Evolutionary conservation across 768 basidiomycete genomes (phyloP).

Genomic region (Russula virescens): DNA sequence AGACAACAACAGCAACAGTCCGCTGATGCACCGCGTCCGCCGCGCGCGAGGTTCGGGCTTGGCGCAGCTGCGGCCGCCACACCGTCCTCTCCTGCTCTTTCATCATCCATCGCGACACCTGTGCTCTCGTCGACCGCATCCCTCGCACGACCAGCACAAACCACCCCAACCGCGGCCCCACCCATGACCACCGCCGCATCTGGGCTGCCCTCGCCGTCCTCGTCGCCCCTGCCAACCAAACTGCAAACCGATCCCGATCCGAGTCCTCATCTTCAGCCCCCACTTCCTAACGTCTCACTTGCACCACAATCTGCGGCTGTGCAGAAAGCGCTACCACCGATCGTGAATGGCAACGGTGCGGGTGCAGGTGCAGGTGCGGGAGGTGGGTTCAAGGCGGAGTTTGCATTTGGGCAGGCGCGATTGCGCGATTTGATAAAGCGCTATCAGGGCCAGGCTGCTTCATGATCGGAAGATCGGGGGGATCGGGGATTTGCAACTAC

Average conservation of each 20-base stretch:
- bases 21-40: background rate
- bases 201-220: slow-evolving; percentile 24
- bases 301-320: background rate
- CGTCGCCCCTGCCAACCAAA: too few species aligned
- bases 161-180: slow-evolving; percentile 18
- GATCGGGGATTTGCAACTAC: background rate
- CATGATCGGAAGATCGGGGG: too few species aligned
- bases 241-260: background rate
- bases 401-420: slow-evolving; percentile 73
- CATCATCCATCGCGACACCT: slow-evolving; percentile 67
- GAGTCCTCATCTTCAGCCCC: background rate
- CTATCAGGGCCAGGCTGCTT: slow-evolving; percentile 48
- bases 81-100: slow-evolving; percentile 34
- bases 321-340: background rate
- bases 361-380: too few species aligned
- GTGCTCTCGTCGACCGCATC: slow-evolving; percentile 73
- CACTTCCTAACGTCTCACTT: background rate
- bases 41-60: slow-evolving; percentile 5
- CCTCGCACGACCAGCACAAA: slow-evolving; percentile 46
- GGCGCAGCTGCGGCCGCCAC: slow-evolving; percentile 17
- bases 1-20: background rate
- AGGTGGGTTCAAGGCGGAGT: slow-evolving; percentile 34
- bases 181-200: background rate
- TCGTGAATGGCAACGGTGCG: background rate
- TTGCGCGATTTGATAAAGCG: slow-evolving; percentile 77